Evolutionary conservation across 768 basidiomycete species (phyloP), one percentile per base, ranked within the genome.

Genomic region (Leccinum boreale): DNA sequence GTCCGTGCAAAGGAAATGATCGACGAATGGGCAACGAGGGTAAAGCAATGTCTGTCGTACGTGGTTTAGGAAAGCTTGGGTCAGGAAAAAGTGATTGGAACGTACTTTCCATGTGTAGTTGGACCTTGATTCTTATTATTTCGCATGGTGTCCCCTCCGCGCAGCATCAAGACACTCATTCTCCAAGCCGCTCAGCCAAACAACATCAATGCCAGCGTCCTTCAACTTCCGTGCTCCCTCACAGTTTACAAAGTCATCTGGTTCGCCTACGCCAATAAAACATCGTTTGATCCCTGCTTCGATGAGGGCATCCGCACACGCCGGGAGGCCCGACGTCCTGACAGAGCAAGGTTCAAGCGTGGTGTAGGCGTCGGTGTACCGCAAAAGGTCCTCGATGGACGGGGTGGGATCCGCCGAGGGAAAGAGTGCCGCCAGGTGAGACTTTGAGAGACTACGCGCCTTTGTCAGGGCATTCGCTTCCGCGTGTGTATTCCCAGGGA

Each of bases 311-410:
- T 94, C 84, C 10, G 92, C 86, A 69, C 97, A 98, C 2, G 94
- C 87, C 0, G 85, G 73, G 46, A 95, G 79, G 3, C 96, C 95
- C 0, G 92, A 94, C 9, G 92, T 89, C 58, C 97, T 79, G 33
- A 90, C 73, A 5, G 94, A 96, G 70, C 97, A 99, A 10, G 96
- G 97, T 68, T 99, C 97, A 78, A 99, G 83, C 0, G 97, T 98
- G 1, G 95, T 96, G 68, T 97, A 98, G 45, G 90, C 86, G 70
- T 93, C 90, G 23, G 78, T 78, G 19, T 74, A 59, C 44, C 90
- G 72, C 26, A 95, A 66, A 14, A 84, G 75, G 54, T 81, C 75
- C 47, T 83, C 58, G 42, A 70, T 65, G 23, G 74, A 56, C 1
- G 75, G 70, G 11, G 73, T 59, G 1, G 72, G 58, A 6, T 63